A percentile compares a stretch with the other conserved stretches of the same genome.
These are phyloP conservation scores for Petunia axillaris DNA, from an alignment of 257 asterid species.

Conservation along the genomic window DNA sequence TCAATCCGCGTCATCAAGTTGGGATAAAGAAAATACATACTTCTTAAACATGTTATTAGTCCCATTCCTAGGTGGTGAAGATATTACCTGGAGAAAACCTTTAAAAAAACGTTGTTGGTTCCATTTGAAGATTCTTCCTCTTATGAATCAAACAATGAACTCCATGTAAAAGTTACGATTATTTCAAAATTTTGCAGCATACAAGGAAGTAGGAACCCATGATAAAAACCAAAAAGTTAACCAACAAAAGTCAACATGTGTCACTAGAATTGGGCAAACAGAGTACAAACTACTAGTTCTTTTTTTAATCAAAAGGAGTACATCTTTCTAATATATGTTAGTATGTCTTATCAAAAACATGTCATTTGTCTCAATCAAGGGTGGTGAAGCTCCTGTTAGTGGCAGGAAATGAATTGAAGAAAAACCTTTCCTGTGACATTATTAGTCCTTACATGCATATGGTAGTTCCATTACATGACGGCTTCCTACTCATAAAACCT, in stretches of 20 bases:
- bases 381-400: neutral
- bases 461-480: neutral
- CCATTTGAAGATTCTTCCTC: conserved; percentile 3
- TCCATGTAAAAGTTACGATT: neutral
- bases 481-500: neutral
- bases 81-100: neutral
- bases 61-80: neutral
- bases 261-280: neutral
- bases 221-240: neutral
- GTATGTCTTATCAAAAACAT: neutral
- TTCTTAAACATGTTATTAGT: neutral
- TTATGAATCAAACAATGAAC: neutral
- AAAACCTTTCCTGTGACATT: neutral
- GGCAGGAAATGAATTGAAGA: neutral
- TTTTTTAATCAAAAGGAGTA: neutral
- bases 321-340: neutral
- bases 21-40: neutral
- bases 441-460: neutral
- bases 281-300: neutral
- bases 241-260: neutral
- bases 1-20: neutral
- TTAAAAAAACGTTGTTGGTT: neutral
- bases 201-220: neutral
- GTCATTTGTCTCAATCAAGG: neutral
- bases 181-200: neutral